Evolutionary conservation across 2,329 filamentous ascomycete species (phyloP).

Genomic region (Bimuria novae-zelandiae): DNA sequence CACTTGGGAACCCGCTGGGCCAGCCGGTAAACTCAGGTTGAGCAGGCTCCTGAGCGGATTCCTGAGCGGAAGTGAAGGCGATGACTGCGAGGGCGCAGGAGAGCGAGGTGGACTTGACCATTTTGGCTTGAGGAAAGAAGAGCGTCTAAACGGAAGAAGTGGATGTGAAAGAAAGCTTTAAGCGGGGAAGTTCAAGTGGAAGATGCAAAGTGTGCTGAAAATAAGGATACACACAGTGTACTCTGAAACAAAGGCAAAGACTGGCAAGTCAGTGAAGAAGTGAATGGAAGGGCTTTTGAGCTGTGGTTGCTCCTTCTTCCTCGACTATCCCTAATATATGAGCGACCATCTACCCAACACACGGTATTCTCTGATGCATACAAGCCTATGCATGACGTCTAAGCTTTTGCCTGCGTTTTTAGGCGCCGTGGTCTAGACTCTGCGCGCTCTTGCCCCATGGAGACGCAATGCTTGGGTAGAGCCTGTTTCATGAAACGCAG

Average conservation of each 20-base stretch:
- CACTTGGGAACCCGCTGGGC: background rate
- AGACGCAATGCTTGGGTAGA: background rate
- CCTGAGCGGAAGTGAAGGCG: conserved; percentile 1
- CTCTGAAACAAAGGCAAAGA: background rate
- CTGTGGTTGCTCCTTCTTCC: background rate
- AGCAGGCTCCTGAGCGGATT: background rate
- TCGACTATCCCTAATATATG: background rate
- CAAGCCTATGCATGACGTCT: background rate
- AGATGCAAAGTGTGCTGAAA: background rate
- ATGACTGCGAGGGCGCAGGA: conserved; percentile 3
- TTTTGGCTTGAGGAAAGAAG: background rate
- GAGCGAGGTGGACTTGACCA: conserved; percentile 2
- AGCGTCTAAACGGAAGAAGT: background rate
- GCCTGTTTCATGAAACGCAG: background rate
- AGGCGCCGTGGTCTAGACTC: background rate
- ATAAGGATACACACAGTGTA: conserved; percentile 2
- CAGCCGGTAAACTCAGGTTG: background rate
- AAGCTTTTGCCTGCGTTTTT: background rate
- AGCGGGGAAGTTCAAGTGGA: background rate
- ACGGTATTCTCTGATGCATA: background rate
- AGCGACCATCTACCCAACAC: background rate
- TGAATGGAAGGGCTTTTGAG: background rate
- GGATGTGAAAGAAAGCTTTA: background rate
- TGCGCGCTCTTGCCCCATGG: background rate
- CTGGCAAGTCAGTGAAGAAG: background rate